A percentile compares a stretch with the other conserved stretches of the same genome.
phyloP scores from a whole-genome alignment of 1,284 basidiomycete species.

The Sphaerobolus stellatus region DNA sequence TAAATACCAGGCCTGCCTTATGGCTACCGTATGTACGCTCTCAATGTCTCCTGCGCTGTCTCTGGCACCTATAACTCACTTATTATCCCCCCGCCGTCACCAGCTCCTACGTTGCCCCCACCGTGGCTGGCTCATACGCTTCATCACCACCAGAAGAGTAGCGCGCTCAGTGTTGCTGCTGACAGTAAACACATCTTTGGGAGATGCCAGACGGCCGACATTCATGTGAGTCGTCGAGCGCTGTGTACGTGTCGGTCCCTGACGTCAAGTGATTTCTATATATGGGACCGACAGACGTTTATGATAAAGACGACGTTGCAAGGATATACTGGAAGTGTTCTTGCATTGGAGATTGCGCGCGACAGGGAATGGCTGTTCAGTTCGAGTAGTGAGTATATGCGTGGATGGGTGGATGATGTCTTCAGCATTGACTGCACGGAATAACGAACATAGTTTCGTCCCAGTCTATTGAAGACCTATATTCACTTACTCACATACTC shows the following conservation, averaged over 20 bases:
- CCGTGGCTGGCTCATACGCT: neutral
- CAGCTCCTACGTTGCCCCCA: constrained; percentile 2
- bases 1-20: too few relatives aligned
- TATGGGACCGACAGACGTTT: constrained; percentile 78
- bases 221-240: constrained; percentile 52
- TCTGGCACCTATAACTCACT: neutral
- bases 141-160: constrained; percentile 49
- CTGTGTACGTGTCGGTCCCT: neutral
- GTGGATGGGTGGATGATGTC: constrained; percentile 2
- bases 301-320: constrained; percentile 69
- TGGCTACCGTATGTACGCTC: constrained; percentile 14
- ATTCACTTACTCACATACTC: too few relatives aligned
- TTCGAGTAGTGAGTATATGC: constrained; percentile 57
- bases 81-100: constrained; percentile 2
- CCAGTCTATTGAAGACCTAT: too few relatives aligned
- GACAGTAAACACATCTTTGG: constrained; percentile 77
- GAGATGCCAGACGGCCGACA: constrained; percentile 78
- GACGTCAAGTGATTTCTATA: constrained; percentile 43
- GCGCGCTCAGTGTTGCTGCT: constrained; percentile 75
- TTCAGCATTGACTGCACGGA: too few relatives aligned
- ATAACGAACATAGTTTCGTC: too few relatives aligned
- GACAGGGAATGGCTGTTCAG: constrained; percentile 85
- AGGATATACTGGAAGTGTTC: constrained; percentile 85
- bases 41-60: neutral
- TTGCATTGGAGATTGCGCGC: constrained; percentile 76